A percentile compares a stretch with the other conserved stretches of the same genome.
Evolutionary conservation across 352 stramenopile species (phyloP).

Genomic region (Phytopythium montanum): DNA sequence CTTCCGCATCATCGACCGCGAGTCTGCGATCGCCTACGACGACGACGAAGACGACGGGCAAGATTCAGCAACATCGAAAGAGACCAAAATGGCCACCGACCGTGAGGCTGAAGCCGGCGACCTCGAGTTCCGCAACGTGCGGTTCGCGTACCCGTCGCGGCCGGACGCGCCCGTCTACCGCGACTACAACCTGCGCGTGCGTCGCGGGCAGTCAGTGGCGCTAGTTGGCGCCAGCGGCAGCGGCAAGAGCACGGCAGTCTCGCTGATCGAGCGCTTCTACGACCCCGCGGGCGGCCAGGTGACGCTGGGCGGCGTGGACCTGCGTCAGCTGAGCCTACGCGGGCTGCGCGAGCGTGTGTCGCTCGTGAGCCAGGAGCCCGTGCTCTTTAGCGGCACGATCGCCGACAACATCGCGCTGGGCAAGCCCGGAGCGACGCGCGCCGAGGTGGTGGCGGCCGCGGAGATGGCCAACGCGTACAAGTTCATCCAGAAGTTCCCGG

Average conservation of each 20-base stretch:
- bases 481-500: constrained; percentile 79
- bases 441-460: constrained; percentile 75
- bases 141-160: constrained; percentile 62
- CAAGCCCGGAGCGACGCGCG: constrained; percentile 31
- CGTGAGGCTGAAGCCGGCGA: constrained; percentile 16
- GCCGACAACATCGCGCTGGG: constrained; percentile 58
- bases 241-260: constrained; percentile 80
- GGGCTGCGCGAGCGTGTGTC: constrained; percentile 40
- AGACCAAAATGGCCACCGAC: too few relatives aligned
- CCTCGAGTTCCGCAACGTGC: constrained; percentile 41
- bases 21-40: constrained; percentile 37
- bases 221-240: constrained; percentile 82
- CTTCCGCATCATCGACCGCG: constrained; percentile 52
- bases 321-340: constrained; percentile 47
- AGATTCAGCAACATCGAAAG: too few relatives aligned
- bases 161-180: constrained; percentile 58
- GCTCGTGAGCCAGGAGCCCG: constrained; percentile 72
- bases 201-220: constrained; percentile 50
- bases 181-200: constrained; percentile 55
- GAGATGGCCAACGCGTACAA: constrained; percentile 80
- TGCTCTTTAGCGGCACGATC: constrained; percentile 46
- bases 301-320: constrained; percentile 52
- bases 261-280: constrained; percentile 77
- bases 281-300: constrained; percentile 42
- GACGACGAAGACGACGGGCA: too few relatives aligned